Conservation (phyloP, 2,329 filamentous ascomycete genomes). For the Neofusicoccum laricinum region DNA sequence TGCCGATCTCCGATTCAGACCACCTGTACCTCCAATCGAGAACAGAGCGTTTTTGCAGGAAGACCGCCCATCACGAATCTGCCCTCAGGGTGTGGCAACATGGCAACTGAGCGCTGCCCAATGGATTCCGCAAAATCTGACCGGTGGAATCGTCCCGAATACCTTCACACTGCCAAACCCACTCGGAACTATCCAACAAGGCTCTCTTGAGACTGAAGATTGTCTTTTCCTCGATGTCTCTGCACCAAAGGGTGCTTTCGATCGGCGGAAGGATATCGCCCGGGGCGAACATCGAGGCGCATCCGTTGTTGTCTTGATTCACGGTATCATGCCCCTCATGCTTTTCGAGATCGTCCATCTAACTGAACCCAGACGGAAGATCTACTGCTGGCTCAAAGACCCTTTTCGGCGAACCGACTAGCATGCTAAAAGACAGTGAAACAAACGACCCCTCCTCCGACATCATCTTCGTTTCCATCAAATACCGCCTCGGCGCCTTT, state of each 20-base stretch:
- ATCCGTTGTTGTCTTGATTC: constrained; percentile 43
- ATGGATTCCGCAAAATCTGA: constrained; percentile 27
- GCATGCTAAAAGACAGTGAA: constrained; percentile 38
- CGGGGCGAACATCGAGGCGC: constrained; percentile 25
- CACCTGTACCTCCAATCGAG: constrained; percentile 42
- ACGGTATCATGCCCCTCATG: constrained; percentile 28
- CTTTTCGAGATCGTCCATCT: constrained; percentile 18
- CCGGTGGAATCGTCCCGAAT: background rate
- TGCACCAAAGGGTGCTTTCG: constrained; percentile 33
- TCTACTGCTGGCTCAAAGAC: constrained; percentile 41
- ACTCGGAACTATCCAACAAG: constrained; percentile 38
- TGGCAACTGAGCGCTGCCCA: constrained; percentile 15
- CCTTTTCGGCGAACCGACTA: constrained; percentile 30
- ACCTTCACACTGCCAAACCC: background rate
- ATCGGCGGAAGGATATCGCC: constrained; percentile 19
- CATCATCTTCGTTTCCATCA: constrained; percentile 48
- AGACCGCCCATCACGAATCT: constrained; percentile 32
- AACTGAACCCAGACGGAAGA: constrained; percentile 31
- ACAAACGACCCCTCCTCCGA: constrained; percentile 37
- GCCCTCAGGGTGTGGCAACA: constrained; percentile 29
- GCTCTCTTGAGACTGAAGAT: constrained; percentile 30
- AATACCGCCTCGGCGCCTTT: constrained; percentile 50
- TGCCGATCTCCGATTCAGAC: constrained; percentile 50
- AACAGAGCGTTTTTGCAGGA: constrained; percentile 47
- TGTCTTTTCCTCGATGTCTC: constrained; percentile 41